Conservation (phyloP, 495 filamentous ascomycete species). For the Filosporella fistucella region DNA sequence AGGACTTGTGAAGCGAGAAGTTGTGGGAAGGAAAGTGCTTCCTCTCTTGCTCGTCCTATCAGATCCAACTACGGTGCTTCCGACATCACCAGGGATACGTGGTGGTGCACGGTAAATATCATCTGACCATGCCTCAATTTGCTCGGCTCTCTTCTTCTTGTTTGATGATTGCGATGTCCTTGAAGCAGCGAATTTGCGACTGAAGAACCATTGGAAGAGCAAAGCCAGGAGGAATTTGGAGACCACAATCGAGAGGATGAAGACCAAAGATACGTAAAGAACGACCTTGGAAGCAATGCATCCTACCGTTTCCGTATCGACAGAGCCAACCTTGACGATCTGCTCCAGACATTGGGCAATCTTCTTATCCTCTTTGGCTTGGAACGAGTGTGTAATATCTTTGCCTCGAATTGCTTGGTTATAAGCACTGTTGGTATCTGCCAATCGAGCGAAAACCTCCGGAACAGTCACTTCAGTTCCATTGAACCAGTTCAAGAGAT, state of each 20-base stretch:
- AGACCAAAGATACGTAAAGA: constrained; percentile 86
- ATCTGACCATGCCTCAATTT: constrained; percentile 98
- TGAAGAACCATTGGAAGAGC: constrained; percentile 92
- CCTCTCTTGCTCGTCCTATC: constrained; percentile 76
- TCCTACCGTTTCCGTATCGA: constrained; percentile 94
- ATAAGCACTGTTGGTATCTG: constrained; percentile 37
- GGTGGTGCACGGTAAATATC: constrained; percentile 93
- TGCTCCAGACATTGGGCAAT: constrained; percentile 82
- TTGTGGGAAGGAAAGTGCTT: constrained; percentile 75
- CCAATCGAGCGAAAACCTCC: constrained; percentile 70
- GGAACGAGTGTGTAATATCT: constrained; percentile 86
- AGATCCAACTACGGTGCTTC: constrained; percentile 49
- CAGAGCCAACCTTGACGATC: constrained; percentile 90
- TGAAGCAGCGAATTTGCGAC: constrained; percentile 70
- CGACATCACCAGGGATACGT: constrained; percentile 65
- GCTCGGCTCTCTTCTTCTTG: constrained; percentile 74
- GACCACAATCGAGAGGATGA: constrained; percentile 86
- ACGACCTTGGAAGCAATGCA: constrained; percentile 98
- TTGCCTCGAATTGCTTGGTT: constrained; percentile 78
- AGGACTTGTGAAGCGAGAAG: constrained; percentile 91
- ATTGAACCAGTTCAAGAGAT: constrained; percentile 90
- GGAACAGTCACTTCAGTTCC: constrained; percentile 76
- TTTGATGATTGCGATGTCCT: constrained; percentile 69
- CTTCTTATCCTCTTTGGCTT: constrained; percentile 68
- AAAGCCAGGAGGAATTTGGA: constrained; percentile 88